Base-by-base conservation (phyloP, 768 basidiomycete species). In the Boletus bicolor region DNA sequence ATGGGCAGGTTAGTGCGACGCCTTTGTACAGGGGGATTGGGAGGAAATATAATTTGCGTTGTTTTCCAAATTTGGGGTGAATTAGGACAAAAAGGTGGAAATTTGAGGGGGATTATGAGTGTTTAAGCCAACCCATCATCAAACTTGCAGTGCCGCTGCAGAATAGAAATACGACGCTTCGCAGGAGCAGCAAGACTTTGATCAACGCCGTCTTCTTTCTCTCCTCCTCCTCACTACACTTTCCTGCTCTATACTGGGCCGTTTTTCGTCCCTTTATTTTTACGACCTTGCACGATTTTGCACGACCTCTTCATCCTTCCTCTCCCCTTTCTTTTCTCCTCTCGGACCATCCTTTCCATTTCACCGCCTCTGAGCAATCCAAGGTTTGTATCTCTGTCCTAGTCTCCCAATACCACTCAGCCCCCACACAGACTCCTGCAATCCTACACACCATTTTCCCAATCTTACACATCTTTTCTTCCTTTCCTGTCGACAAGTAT, bases 221-320 rank as follows among this genome's bases (percentile, higher is more conserved):
- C 64, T 65, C 61, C 55, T 54, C 58, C 47, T 57, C 63, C 54
- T 53, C 61, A 53, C 56, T 58, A 43, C 56, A 56, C 61, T 58
- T 65, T 62, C 66, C 58, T 57, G 65, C 65, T 67, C 61, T 53
- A 21, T 55, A 56, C 57, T 57, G 55, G 71, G 63, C 65, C 61
- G 56, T 66, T 59, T 36, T 47, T 54, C 60, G 58, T 62, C 61
- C 70, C 70, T 70, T 71, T 75, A 69, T 69, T 74, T 79, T 84
- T 80, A 83, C 83, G 82, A 83, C 80, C 76, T 74, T 77, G 68
- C 76, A 84, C 83, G 83, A 84, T 75, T 75, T 75, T 78, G 77
- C 76, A 86, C 86, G 85, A 86, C 86, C 71, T 75, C 76, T 73
- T 69, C 73, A 71, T 73, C 73, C 65, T 51, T 60, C 58, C 60